These are phyloP conservation scores for Mycocentrospora acerina DNA, from an alignment of 2,329 filamentous ascomycete species.

Conservation along the genomic window DNA sequence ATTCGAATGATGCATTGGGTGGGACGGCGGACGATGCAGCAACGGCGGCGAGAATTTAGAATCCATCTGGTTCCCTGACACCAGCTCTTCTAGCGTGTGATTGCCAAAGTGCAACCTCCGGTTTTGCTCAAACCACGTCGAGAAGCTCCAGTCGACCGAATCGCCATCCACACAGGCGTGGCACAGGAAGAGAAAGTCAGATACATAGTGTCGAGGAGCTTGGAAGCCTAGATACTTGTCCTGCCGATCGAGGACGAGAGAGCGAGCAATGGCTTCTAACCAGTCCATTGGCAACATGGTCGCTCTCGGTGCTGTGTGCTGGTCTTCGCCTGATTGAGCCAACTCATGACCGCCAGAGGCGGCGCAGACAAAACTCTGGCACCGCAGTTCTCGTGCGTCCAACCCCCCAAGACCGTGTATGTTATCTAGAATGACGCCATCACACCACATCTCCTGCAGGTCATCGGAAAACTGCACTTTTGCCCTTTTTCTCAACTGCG, in stretches of 20 bases:
- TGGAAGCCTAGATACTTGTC: slow-evolving; percentile 35
- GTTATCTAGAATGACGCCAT: slow-evolving; percentile 25
- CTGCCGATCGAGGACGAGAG: slow-evolving; percentile 29
- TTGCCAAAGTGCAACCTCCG: slow-evolving; percentile 15
- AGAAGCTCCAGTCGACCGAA: slow-evolving; percentile 26
- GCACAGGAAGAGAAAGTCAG: slow-evolving; percentile 30
- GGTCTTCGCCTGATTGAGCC: slow-evolving; percentile 8
- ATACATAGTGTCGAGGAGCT: slow-evolving; percentile 25
- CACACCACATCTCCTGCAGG: slow-evolving; percentile 25
- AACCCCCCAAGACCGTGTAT: slow-evolving; percentile 29
- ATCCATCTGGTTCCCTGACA: slow-evolving; percentile 9
- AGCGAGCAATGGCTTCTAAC: slow-evolving; percentile 25
- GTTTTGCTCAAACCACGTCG: slow-evolving; percentile 31
- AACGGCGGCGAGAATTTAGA: slow-evolving; percentile 5
- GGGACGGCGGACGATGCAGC: slow-evolving; percentile 15
- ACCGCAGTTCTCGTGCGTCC: slow-evolving; percentile 27
- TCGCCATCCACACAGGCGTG: slow-evolving; percentile 20
- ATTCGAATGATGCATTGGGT: slow-evolving; percentile 13
- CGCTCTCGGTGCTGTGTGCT: slow-evolving; percentile 8
- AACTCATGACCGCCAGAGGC: slow-evolving; percentile 15
- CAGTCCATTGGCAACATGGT: slow-evolving; percentile 17
- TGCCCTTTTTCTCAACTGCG: slow-evolving; percentile 13
- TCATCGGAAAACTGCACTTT: slow-evolving; percentile 23
- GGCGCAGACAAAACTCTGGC: slow-evolving; percentile 26
- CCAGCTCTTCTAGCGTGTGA: slow-evolving; percentile 16